Percentiles rank a stretch among this genome's conserved stretches.
These are phyloP conservation scores for Cutaneotrichosporon arboriforme DNA, from an alignment of 1,284 basidiomycete species.

Conservation along the genomic window DNA sequence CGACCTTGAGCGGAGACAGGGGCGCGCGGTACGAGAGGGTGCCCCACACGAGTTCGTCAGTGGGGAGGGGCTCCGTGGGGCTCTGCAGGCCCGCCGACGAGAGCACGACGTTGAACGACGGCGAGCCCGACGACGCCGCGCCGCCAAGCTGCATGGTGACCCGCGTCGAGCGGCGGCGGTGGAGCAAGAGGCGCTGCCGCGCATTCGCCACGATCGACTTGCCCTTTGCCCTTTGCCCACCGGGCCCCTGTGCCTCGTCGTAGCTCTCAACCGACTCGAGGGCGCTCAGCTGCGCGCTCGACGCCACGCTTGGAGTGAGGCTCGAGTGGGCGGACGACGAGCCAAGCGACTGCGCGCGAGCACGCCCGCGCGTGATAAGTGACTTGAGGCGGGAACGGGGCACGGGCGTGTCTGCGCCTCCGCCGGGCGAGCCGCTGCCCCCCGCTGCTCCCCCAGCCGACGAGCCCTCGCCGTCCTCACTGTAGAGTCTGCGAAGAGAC, in stretches of 20 bases:
- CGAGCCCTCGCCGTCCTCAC: background rate
- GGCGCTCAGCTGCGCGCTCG: slow-evolving; percentile 1
- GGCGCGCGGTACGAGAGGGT: slow-evolving; percentile 16
- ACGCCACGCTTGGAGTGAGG: background rate
- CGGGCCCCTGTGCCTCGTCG: background rate
- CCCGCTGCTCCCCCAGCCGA: background rate
- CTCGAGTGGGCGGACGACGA: background rate
- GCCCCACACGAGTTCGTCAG: slow-evolving; percentile 21
- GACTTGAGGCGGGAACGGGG: slow-evolving; percentile 2
- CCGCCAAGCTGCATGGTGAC: too few relatives aligned
- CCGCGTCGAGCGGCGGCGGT: background rate
- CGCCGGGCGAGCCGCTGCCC: background rate
- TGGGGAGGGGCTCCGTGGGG: background rate
- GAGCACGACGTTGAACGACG: slow-evolving; percentile 14
- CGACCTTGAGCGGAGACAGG: background rate
- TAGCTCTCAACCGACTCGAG: background rate
- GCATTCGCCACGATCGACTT: slow-evolving; percentile 1
- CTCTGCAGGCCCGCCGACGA: slow-evolving; percentile 12
- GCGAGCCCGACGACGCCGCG: background rate
- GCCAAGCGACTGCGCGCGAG: slow-evolving; percentile 1
- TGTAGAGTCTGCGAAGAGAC: background rate
- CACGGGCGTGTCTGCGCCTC: background rate
- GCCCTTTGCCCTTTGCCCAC: background rate
- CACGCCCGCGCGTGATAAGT: background rate
- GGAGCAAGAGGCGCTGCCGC: background rate